Evolutionary conservation across 2,329 filamentous ascomycete genomes (phyloP).

Genomic region (Penicillium sp.): DNA sequence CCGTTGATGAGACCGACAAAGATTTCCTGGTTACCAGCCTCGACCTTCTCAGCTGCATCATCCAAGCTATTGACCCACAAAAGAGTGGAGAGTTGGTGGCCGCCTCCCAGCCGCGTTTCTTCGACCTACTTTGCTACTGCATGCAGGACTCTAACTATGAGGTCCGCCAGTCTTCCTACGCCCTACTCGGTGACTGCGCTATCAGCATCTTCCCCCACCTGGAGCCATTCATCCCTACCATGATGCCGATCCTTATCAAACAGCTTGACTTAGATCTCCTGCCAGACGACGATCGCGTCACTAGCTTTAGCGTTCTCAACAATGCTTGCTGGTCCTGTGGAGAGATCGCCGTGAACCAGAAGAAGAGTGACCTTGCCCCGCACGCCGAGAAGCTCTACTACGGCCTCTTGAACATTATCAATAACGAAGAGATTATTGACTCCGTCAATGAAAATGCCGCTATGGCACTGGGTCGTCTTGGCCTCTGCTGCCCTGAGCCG

Average conservation of each 20-base stretch:
- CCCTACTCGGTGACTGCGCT: conserved; percentile 88
- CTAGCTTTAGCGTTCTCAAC: conserved; percentile 89
- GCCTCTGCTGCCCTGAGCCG: conserved; percentile 72
- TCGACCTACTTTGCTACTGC: conserved; percentile 85
- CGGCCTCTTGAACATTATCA: conserved; percentile 77
- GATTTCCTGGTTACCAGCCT: conserved; percentile 96
- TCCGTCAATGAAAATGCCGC: conserved; percentile 92
- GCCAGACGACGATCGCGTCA: conserved; percentile 77
- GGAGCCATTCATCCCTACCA: conserved; percentile 67
- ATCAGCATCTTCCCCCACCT: conserved; percentile 87
- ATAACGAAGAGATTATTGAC: conserved; percentile 79
- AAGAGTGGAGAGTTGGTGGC: conserved; percentile 77
- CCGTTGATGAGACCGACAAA: conserved; percentile 81
- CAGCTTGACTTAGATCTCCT: conserved; percentile 82
- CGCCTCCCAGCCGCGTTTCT: conserved; percentile 77
- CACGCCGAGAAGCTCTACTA: conserved; percentile 77
- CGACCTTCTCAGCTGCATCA: conserved; percentile 87
- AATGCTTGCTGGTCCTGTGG: conserved; percentile 97
- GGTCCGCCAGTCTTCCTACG: conserved; percentile 94
- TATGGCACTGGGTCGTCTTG: conserved; percentile 85
- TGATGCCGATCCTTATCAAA: conserved; percentile 77
- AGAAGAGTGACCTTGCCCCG: conserved; percentile 69
- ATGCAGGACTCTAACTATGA: conserved; percentile 91
- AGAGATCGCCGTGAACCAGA: conserved; percentile 82
- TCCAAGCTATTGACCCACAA: conserved; percentile 77